These are phyloP conservation scores for Davidsoniella virescens DNA, from an alignment of 2,329 filamentous ascomycete species.

Conservation along the genomic window DNA sequence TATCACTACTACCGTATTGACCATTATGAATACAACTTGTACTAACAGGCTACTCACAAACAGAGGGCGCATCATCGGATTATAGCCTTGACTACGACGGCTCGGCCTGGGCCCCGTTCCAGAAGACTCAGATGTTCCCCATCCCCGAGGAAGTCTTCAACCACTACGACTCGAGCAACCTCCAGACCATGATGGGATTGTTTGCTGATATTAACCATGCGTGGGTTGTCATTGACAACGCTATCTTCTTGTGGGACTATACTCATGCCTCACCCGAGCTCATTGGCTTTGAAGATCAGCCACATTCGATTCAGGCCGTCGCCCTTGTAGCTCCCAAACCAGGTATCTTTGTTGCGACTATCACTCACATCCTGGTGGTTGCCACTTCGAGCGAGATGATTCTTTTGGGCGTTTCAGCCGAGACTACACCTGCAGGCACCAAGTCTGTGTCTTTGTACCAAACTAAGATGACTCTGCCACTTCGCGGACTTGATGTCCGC, in stretches of 20 bases:
- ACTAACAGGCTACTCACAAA: constrained; percentile 18
- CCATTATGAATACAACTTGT: background rate
- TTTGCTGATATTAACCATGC: constrained; percentile 92
- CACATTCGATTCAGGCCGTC: constrained; percentile 78
- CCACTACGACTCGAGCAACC: constrained; percentile 74
- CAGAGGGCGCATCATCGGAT: constrained; percentile 79
- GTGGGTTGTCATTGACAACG: constrained; percentile 91
- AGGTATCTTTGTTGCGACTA: constrained; percentile 72
- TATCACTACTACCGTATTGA: background rate
- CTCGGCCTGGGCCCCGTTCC: constrained; percentile 72
- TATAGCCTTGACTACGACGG: constrained; percentile 62
- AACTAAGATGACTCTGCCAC: constrained; percentile 67
- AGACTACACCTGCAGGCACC: constrained; percentile 49
- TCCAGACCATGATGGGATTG: constrained; percentile 84
- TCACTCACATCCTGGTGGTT: constrained; percentile 78
- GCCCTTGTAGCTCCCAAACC: constrained; percentile 70
- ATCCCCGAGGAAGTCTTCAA: constrained; percentile 87
- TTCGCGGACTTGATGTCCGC: constrained; percentile 60
- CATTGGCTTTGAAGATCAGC: constrained; percentile 80
- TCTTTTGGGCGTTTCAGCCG: constrained; percentile 66
- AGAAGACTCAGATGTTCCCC: constrained; percentile 69
- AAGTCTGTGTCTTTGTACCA: constrained; percentile 67
- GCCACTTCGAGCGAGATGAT: constrained; percentile 75
- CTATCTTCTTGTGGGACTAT: constrained; percentile 95
- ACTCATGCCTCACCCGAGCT: constrained; percentile 81